Conservation (phyloP, 2,329 filamentous ascomycete genomes). For the Pyrenophora graminea region DNA sequence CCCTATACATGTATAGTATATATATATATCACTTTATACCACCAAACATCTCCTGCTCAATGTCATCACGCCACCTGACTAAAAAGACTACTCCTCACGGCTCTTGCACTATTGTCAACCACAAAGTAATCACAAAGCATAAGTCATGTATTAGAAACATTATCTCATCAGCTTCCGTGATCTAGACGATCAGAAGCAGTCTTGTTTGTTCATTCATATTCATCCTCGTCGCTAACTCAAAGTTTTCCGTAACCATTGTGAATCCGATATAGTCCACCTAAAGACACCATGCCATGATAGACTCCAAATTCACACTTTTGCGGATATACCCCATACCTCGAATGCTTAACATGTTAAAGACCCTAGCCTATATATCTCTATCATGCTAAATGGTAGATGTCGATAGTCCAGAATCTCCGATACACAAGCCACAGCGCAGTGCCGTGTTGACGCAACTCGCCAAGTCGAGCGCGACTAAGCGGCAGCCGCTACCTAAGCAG, state of each 20-base stretch:
- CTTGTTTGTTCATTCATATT: constrained; percentile 15
- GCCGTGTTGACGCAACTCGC: constrained; percentile 23
- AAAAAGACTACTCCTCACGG: too few relatives aligned
- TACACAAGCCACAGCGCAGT: constrained; percentile 33
- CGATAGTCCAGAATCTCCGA: constrained; percentile 25
- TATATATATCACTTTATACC: too few relatives aligned
- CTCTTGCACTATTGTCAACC: too few relatives aligned
- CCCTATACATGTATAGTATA: not conserved
- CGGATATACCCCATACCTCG: constrained; percentile 28
- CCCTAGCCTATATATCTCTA: constrained; percentile 35
- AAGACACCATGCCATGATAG: constrained; percentile 34
- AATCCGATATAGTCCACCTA: constrained; percentile 34
- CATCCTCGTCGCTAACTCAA: constrained; percentile 28
- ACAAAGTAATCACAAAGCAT: not conserved
- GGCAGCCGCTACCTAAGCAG: constrained; percentile 40
- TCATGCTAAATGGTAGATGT: constrained; percentile 37
- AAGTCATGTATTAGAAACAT: too few relatives aligned
- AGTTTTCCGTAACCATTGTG: constrained; percentile 27
- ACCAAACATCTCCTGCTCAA: too few relatives aligned
- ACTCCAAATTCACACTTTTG: constrained; percentile 41
- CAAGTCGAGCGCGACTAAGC: constrained; percentile 20
- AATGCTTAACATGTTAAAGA: constrained; percentile 37
- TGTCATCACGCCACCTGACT: not conserved
- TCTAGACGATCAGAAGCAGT: not conserved
- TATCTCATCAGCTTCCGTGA: not conserved